Base-by-base conservation (phyloP, 2,329 filamentous ascomycete species). In the Coniochaeta sp. region DNA sequence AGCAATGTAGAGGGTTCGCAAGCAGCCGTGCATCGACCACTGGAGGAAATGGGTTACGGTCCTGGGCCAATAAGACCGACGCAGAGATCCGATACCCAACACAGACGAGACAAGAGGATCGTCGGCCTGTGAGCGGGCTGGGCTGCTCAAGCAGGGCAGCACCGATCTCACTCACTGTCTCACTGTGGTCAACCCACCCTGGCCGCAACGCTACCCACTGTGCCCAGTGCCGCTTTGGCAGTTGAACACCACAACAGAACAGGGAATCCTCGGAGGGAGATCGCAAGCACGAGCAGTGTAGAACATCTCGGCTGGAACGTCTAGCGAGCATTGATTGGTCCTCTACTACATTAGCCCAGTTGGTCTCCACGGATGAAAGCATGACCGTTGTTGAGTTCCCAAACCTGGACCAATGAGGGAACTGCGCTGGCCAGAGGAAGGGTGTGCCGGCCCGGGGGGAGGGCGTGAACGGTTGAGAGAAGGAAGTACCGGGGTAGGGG, bases 301-400 rank as follows among this genome's bases (percentile, higher is more conserved):
- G 67, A 64, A 57, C 63, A 69, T 68, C 67, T 70, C 69, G 68
- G 66, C 67, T 70, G 65, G 67, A 63, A 67, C 62, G 64, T 63
- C 59, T 63, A 58, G 56, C 62, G 60, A 58, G 54, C 57, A 60
- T 59, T 66, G 60, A 75, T 74, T 72, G 71, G 71, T 63, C 65
- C 64, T 69, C 66, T 61, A 64, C 66, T 64, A 73, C 68, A 67
- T 70, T 68, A 70, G 68, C 65, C 67, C 64, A 68, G 68, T 63
- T 48, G 64, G 65, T 71, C 65, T 69, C 67, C 65, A 69, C 72
- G 73, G 71, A 71, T 71, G 69, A 73, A 71, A 70, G 73, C 74
- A 76, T 77, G 72, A 71, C 72, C 69, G 73, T 74, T 72, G 71
- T 71, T 64, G 66, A 70, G 64, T 59, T 65, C 66, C 61, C 59